Conservation (phyloP, 768 basidiomycete genomes). For the Rhizopogon vinicolor region DNA sequence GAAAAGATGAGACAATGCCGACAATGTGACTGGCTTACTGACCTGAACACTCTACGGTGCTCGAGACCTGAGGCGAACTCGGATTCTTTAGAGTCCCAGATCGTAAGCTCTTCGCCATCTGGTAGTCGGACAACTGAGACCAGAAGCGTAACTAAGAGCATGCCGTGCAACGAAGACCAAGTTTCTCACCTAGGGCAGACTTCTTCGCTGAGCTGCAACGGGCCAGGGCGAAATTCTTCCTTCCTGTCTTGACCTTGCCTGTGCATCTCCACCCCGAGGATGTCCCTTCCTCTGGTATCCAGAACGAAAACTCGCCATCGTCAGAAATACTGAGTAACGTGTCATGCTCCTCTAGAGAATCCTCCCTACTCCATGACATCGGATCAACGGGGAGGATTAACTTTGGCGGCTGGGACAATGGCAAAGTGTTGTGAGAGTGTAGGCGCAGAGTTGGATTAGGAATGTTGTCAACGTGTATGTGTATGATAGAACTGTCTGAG, state of each 20-base stretch:
- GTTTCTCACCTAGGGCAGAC: conserved; percentile 71
- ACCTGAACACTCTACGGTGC: conserved; percentile 62
- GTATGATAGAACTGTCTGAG: conserved; percentile 51
- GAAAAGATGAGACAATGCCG: not conserved
- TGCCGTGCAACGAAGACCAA: not conserved
- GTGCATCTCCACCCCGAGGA: conserved; percentile 56
- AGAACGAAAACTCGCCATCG: conserved; percentile 81
- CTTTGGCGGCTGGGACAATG: conserved; percentile 40
- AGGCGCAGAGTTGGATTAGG: conserved; percentile 38
- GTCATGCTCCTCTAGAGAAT: conserved; percentile 54
- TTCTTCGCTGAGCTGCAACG: conserved; percentile 91
- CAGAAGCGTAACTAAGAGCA: conserved; percentile 1
- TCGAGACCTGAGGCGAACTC: conserved; percentile 92
- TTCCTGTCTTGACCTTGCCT: conserved; percentile 69
- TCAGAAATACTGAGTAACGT: conserved; percentile 75
- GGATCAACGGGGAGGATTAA: conserved; percentile 80
- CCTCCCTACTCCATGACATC: conserved; percentile 70
- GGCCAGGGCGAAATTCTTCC: conserved; percentile 60
- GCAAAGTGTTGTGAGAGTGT: conserved; percentile 46
- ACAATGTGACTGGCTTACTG: conserved; percentile 12
- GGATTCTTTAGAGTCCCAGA: conserved; percentile 95
- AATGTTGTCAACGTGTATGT: conserved; percentile 40
- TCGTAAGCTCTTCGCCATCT: conserved; percentile 77
- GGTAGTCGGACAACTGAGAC: conserved; percentile 52
- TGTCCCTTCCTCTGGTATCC: conserved; percentile 55